Conservation (phyloP, 306 rosid genomes). For the Lupinus albus region DNA sequence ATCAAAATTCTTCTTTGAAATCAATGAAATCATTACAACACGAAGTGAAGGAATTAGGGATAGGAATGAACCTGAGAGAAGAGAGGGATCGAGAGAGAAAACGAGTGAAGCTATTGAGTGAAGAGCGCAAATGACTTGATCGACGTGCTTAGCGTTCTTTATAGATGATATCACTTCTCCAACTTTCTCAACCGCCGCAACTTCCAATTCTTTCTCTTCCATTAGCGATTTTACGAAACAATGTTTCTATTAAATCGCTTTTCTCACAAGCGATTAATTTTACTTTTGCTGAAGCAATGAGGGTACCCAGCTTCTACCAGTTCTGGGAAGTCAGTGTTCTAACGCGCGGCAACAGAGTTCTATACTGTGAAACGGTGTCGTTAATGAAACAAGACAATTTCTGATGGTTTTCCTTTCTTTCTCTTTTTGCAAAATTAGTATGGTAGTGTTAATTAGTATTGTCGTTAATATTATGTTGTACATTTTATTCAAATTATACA, state of each 20-base stretch:
- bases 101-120: constrained; percentile 70
- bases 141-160: constrained; percentile 66
- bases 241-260: neutral
- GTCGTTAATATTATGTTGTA: too few relatives aligned
- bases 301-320: too few relatives aligned
- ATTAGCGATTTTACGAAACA: constrained; percentile 33
- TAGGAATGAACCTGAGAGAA: constrained; percentile 59
- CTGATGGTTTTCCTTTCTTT: too few relatives aligned
- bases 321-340: too few relatives aligned
- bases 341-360: too few relatives aligned
- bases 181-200: constrained; percentile 48
- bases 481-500: too few relatives aligned
- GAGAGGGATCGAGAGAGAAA: constrained; percentile 69
- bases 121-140: constrained; percentile 75
- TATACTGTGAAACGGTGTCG: too few relatives aligned
- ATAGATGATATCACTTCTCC: constrained; percentile 66
- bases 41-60: neutral
- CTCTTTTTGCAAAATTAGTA: too few relatives aligned
- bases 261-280: neutral
- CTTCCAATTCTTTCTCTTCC: constrained; percentile 62
- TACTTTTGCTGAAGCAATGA: too few relatives aligned
- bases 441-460: too few relatives aligned
- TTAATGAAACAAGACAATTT: too few relatives aligned
- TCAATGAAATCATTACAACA: neutral
- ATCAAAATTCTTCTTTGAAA: constrained; percentile 10